Base-by-base conservation (phyloP, 108 stramenopile species). In the Cyclostephanos tholiformis region DNA sequence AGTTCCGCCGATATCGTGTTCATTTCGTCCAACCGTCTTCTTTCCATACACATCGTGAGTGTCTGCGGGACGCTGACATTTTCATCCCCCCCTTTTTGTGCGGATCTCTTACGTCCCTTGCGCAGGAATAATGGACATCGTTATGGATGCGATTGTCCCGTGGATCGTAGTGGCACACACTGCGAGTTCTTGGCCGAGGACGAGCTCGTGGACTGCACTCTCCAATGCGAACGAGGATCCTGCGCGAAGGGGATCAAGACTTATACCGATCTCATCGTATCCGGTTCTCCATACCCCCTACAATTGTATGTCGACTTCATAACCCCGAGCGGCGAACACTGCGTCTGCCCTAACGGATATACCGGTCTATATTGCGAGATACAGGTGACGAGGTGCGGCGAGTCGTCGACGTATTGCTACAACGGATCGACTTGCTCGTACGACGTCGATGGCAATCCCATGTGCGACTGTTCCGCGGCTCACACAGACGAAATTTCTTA, bases 281-380 rank as follows among this genome's bases (percentile, higher is more conserved):
- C 56, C 20, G 78, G 77, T 8, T 12, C 13, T 53, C 71, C 43
- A 50, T 79, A 48, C 41, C 78, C 78, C 26, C 57, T 71, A 20
- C 39, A 65, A 35, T 41, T 79, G 17, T 65, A 61, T 0, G 30
- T 32, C 26, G 78, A 79, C 57, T 23, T 79, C 14, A 79, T 79
- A 55, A 72, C 78, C 8, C 9, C 65, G 12, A 29, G 32, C 10
- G 78, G 78, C 5, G 78, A 79, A 49, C 80, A 81, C 10, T 81
- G 80, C 26, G 75, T 81, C 32, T 81, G 80, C 53, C 80, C 80
- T 4, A 35, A 62, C 39, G 75, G 75, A 1, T 81, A 43, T 13
- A 81, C 80, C 26, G 80, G 80, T 7, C 69, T 81, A 7, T 64
- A 14, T 25, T 81, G 80, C 43, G 80, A 81, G 26, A 81, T 81